Evolutionary conservation across 2,329 filamentous ascomycete genomes (phyloP), one percentile per base, ranked within the genome.

Genomic region (Neopestalotiopsis sp.): DNA sequence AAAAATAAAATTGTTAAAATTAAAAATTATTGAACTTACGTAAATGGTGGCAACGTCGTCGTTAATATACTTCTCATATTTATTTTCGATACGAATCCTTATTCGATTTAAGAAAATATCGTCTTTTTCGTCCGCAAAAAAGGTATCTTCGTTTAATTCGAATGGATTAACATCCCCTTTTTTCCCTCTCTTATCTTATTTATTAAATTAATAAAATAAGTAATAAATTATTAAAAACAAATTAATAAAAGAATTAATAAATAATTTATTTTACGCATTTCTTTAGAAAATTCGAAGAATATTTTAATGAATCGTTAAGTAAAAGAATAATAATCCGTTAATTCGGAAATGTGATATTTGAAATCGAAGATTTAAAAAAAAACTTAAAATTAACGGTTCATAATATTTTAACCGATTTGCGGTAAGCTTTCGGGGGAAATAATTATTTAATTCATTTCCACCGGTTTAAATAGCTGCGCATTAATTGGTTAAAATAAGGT

Each of bases 321-420:
- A 62, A 62, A 62, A 34, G 5, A 10, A 40, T 62, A 62, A 62
- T 45, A 42, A 67, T 17, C 32, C 14, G 2, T 62, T 40, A 9
- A 38, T 2, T 62, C 5, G 4, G 13, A 62, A 62, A 62, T 62
- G 14, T 38, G 24, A 59, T 24, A 4, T 59, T 59, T 59, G 1
- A 59, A 59, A 24, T 13, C 34, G 34, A 5, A 38, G 5, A 7
- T 13, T 38, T 38, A 62, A 62, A 38, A 34, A 14, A 38, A 34
- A 2, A 59, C 1, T 59, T 7, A 30, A 59, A 59, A 59, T 59
- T 24, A 59, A 59, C 24, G 3, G n/a, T 59, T 59, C 30, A 59
- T 59, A 59, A 24, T 24, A 13, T 13, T 28, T 24, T 24, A 59
- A 24, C 28, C 28, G 12, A 28, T 20, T 24, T 28, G 3, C 12